These are phyloP conservation scores for Rubia tinctorum DNA, from an alignment of 305 asterid genomes.

Conservation along the genomic window DNA sequence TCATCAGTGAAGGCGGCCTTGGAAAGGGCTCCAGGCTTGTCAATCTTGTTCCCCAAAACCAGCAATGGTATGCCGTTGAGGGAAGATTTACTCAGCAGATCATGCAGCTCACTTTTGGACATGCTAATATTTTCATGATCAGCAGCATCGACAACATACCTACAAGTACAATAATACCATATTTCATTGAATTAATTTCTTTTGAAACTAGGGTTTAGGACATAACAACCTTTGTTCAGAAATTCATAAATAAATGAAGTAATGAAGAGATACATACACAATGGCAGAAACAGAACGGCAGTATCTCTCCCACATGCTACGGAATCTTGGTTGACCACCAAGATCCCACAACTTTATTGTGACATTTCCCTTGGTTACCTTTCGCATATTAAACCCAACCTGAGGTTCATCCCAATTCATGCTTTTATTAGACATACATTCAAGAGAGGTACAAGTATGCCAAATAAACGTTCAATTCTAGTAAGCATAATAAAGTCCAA, in stretches of 20 bases:
- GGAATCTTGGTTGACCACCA: slow-evolving; percentile 99
- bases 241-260: background rate
- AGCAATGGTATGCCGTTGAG: slow-evolving; percentile 86
- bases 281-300: slow-evolving; percentile 99
- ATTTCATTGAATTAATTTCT: background rate
- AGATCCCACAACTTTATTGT: slow-evolving; percentile 99
- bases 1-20: slow-evolving; percentile 88
- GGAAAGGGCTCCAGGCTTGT: slow-evolving; percentile 73
- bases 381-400: slow-evolving; percentile 98
- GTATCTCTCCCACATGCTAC: slow-evolving; percentile 99
- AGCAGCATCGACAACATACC: slow-evolving; percentile 96
- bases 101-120: slow-evolving; percentile 85
- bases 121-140: slow-evolving; percentile 77
- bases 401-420: slow-evolving; percentile 24
- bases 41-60: slow-evolving; percentile 92
- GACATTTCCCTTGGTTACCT: slow-evolving; percentile 96
- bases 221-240: background rate
- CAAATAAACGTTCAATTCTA: slow-evolving; percentile 2
- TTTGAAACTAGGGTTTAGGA: background rate
- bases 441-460: slow-evolving; percentile 8
- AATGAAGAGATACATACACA: slow-evolving; percentile 55
- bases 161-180: slow-evolving; percentile 23
- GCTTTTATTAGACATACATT: slow-evolving; percentile 13
- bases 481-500: slow-evolving; percentile 10
- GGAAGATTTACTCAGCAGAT: slow-evolving; percentile 83